These are phyloP conservation scores for Sporothrix variecibatus DNA, from an alignment of 2,329 filamentous ascomycete species.

Conservation along the genomic window DNA sequence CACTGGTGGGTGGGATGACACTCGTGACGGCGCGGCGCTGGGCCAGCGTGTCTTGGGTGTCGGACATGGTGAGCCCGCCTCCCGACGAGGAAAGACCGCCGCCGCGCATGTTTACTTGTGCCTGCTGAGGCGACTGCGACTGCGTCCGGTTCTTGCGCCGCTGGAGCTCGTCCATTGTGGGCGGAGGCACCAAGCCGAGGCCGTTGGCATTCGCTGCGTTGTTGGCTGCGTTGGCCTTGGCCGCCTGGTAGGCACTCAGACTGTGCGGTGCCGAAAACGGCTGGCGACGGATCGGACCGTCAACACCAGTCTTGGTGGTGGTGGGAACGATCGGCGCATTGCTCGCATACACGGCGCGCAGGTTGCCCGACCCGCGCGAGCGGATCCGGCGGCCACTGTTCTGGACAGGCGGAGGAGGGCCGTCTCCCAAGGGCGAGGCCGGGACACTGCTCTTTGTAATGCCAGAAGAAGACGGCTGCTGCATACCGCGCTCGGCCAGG, in stretches of 20 bases:
- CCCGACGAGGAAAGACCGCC: not conserved
- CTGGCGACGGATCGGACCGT: constrained; percentile 9
- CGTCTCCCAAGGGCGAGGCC: too few species aligned
- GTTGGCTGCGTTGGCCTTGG: too few species aligned
- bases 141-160: not conserved
- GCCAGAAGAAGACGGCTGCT: not conserved
- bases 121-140: not conserved
- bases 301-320: too few species aligned
- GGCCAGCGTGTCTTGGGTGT: not conserved
- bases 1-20: not conserved
- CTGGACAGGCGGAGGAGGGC: too few species aligned
- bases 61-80: not conserved
- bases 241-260: not conserved
- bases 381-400: not conserved
- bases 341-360: constrained; percentile 14
- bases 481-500: constrained; percentile 50
- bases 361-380: constrained; percentile 16
- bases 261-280: constrained; percentile 13
- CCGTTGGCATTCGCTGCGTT: too few species aligned
- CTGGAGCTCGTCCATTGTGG: not conserved
- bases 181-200: not conserved
- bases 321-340: not conserved
- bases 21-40: not conserved
- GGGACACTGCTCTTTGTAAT: not conserved
- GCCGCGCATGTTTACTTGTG: not conserved